Evolutionary conservation across 2,329 filamentous ascomycete species (phyloP).

Genomic region (Emydomyces testavorans): DNA sequence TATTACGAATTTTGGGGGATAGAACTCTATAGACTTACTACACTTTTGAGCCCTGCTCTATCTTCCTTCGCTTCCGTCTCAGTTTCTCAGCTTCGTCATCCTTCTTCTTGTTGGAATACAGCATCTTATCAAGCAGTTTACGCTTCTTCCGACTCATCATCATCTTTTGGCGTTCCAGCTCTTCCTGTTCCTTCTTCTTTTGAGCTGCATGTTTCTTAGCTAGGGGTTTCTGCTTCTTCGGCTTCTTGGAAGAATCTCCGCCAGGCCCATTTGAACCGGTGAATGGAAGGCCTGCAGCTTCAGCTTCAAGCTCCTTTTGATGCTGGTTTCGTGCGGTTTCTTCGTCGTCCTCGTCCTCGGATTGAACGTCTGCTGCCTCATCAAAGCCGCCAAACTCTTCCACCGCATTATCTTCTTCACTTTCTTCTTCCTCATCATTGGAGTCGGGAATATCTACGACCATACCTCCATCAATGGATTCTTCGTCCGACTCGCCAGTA

Average conservation of each 20-base stretch:
- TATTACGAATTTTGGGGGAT: background rate
- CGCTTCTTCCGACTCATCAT: constrained; percentile 98
- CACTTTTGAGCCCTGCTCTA: constrained; percentile 50
- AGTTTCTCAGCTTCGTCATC: constrained; percentile 81
- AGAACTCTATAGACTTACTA: background rate
- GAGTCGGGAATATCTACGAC: constrained; percentile 40
- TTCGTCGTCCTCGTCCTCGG: constrained; percentile 47
- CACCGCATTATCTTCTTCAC: constrained; percentile 37
- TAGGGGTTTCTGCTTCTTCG: constrained; percentile 59
- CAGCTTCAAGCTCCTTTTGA: constrained; percentile 85
- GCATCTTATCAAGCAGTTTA: constrained; percentile 95
- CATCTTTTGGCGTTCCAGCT: constrained; percentile 85
- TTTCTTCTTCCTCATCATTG: constrained; percentile 38
- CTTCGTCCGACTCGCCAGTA: constrained; percentile 38
- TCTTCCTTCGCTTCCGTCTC: constrained; percentile 75
- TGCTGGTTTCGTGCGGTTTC: constrained; percentile 55
- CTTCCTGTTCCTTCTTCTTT: constrained; percentile 62
- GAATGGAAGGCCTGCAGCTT: constrained; percentile 59
- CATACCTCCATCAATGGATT: constrained; percentile 39
- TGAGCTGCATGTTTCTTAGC: constrained; percentile 57
- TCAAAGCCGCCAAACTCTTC: constrained; percentile 42
- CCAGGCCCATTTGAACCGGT: constrained; percentile 36
- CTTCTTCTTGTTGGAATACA: constrained; percentile 87
- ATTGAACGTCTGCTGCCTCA: constrained; percentile 36
- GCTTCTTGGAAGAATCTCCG: constrained; percentile 44